phyloP scores from a whole-genome alignment of 768 basidiomycete species.

The Pulveroboletus ravenelii region DNA sequence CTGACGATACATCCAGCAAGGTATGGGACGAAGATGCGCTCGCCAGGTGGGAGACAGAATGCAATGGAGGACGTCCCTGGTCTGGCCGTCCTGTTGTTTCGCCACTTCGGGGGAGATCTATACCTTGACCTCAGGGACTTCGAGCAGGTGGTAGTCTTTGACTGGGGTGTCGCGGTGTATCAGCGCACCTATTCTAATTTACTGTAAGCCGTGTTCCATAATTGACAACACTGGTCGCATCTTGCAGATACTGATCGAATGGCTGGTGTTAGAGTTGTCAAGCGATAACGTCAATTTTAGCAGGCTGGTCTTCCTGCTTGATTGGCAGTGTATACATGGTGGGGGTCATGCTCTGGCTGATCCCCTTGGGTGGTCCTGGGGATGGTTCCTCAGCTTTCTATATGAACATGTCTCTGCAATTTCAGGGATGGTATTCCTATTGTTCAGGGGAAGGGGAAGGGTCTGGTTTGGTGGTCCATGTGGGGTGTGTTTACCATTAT shows the following conservation, averaged over 20 bases:
- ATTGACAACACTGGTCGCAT: neutral
- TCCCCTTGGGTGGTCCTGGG: too few relatives aligned
- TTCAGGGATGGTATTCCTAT: too few relatives aligned
- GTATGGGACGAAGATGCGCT: conserved; percentile 60
- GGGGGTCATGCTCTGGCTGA: too few relatives aligned
- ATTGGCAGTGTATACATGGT: too few relatives aligned
- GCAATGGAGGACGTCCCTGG: conserved; percentile 48
- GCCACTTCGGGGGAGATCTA: neutral
- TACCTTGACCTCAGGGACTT: neutral
- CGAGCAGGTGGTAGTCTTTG: neutral
- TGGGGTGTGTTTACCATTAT: too few relatives aligned
- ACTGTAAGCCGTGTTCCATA: neutral
- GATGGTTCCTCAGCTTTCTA: too few relatives aligned
- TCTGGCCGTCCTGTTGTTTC: conserved; percentile 32
- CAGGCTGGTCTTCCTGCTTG: too few relatives aligned
- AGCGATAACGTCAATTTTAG: too few relatives aligned
- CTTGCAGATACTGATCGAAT: neutral
- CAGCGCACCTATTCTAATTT: neutral
- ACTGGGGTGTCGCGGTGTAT: neutral
- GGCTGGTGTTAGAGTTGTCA: too few relatives aligned
- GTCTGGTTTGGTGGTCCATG: too few relatives aligned
- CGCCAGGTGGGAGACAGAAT: conserved; percentile 49
- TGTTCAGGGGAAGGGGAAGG: too few relatives aligned
- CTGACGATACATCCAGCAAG: conserved; percentile 42
- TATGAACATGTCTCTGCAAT: too few relatives aligned